Conservation (phyloP, 2,329 filamentous ascomycete species). For the Pestalotiopsis fici region DNA sequence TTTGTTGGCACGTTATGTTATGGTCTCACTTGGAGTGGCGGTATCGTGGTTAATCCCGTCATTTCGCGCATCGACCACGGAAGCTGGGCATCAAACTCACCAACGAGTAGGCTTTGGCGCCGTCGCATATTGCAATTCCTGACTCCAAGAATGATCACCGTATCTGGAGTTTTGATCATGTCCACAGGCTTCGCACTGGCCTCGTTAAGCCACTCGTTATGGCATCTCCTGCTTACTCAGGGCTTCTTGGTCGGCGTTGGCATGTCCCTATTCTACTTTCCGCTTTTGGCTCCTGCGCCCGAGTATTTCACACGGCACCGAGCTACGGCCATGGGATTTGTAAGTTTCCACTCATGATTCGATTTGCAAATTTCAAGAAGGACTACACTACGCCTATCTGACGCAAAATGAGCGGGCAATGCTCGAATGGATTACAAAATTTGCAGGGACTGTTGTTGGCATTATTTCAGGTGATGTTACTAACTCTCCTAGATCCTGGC, state of each 20-base stretch:
- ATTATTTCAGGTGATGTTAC: conserved; percentile 7
- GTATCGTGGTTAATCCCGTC: conserved; percentile 47
- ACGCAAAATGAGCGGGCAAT: too few species aligned
- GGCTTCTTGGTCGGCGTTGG: conserved; percentile 43
- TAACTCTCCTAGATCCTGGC: conserved; percentile 31
- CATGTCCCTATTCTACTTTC: conserved; percentile 44
- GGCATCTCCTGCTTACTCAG: conserved; percentile 44
- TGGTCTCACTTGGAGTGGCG: conserved; percentile 51
- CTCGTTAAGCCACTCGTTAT: conserved; percentile 32
- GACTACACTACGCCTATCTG: too few species aligned
- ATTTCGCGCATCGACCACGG: conserved; percentile 41
- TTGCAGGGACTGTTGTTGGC: too few species aligned
- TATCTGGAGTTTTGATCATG: conserved; percentile 41
- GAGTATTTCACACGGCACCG: conserved; percentile 50
- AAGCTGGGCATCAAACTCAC: conserved; percentile 20
- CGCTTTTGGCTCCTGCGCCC: conserved; percentile 44
- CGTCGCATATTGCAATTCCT: conserved; percentile 24
- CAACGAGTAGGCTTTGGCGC: conserved; percentile 20
- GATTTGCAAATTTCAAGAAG: too few species aligned
- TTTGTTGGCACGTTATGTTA: conserved; percentile 50
- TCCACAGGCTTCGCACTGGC: conserved; percentile 43
- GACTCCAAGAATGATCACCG: conserved; percentile 37
- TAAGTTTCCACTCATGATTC: conserved; percentile 25
- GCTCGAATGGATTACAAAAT: too few species aligned
- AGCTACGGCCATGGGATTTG: conserved; percentile 46